Conservation (phyloP, 768 basidiomycete species). For the Hypholoma sublateritium region DNA sequence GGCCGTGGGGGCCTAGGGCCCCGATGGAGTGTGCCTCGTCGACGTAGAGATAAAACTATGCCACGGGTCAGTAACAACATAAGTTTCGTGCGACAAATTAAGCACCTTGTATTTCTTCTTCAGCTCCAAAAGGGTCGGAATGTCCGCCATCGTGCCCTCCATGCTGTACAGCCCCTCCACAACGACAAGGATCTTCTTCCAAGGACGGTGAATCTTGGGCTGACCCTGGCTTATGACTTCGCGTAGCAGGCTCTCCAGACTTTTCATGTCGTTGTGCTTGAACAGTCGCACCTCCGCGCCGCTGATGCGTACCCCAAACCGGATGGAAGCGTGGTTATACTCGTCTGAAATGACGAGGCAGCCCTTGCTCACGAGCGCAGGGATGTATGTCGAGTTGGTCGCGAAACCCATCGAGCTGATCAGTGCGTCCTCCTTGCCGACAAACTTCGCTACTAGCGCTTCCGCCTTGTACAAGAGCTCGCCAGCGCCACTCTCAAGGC, state of each 20-base stretch:
- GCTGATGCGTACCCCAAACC: constrained; percentile 86
- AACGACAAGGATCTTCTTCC: constrained; percentile 96
- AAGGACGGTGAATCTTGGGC: constrained; percentile 96
- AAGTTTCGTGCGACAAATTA: neutral
- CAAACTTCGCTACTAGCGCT: constrained; percentile 84
- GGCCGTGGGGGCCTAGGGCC: constrained; percentile 90
- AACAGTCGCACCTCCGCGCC: constrained; percentile 90
- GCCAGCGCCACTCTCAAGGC: constrained; percentile 80
- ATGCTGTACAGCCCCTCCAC: constrained; percentile 97
- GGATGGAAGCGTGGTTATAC: constrained; percentile 93
- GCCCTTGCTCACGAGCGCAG: constrained; percentile 87
- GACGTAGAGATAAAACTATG: constrained; percentile 90
- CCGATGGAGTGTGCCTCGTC: constrained; percentile 99
- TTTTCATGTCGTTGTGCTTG: constrained; percentile 95
- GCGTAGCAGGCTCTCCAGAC: constrained; percentile 74
- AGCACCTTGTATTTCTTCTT: constrained; percentile 93
- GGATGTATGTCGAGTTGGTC: constrained; percentile 91
- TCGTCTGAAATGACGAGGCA: constrained; percentile 97
- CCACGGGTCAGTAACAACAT: neutral
- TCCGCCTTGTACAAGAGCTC: constrained; percentile 84
- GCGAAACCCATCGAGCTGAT: constrained; percentile 97
- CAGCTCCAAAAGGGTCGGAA: constrained; percentile 80
- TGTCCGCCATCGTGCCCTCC: constrained; percentile 93
- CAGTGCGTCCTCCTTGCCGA: constrained; percentile 88
- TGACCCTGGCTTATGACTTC: constrained; percentile 97